Evolutionary conservation across 306 rosid species (phyloP).

Genomic region (Erythrophleum fordii): DNA sequence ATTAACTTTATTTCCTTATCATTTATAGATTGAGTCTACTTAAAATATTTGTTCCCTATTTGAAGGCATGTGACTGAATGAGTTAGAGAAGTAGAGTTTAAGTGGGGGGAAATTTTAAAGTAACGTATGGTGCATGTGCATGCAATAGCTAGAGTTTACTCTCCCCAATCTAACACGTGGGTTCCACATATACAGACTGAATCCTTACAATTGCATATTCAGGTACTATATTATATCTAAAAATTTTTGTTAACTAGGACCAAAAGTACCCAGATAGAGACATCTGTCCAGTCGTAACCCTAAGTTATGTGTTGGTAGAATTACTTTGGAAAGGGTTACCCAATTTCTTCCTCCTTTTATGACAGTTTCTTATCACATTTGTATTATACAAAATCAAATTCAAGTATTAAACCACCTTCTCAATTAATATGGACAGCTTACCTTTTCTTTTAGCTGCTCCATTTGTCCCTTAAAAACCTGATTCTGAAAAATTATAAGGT

Average conservation of each 20-base stretch:
- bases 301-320: too few species aligned
- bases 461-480: constrained; percentile 77
- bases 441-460: constrained; percentile 68
- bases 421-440: constrained; percentile 38
- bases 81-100: background rate
- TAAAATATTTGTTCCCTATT: background rate
- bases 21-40: background rate
- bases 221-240: too few species aligned
- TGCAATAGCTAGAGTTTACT: background rate
- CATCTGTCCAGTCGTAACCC: too few species aligned
- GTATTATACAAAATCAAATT: background rate
- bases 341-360: too few species aligned
- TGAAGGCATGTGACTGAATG: too few species aligned
- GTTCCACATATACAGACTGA: too few species aligned
- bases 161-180: background rate
- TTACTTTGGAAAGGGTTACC: too few species aligned
- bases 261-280: too few species aligned
- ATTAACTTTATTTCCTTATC: background rate
- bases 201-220: too few species aligned
- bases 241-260: too few species aligned
- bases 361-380: background rate
- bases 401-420: background rate
- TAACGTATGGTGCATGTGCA: background rate
- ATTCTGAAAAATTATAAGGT: constrained; percentile 51
- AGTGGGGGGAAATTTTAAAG: background rate